phyloP scores from a whole-genome alignment of 805 yeast species.

The Wickerhamomyces canadensis region DNA sequence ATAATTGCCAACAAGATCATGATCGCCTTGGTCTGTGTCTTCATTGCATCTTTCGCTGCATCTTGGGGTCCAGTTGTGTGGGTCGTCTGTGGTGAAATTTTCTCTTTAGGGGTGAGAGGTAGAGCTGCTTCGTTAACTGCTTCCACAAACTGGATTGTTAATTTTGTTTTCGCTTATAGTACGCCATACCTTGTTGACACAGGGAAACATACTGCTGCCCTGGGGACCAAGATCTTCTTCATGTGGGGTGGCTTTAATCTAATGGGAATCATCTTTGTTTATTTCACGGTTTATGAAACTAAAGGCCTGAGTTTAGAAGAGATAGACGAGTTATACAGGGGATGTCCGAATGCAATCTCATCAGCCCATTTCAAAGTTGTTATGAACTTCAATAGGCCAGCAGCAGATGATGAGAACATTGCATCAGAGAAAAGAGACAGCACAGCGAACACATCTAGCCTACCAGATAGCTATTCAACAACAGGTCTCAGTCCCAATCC shows the following conservation, averaged over 20 bases:
- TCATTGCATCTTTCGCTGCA: conserved; percentile 72
- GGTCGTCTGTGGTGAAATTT: conserved; percentile 65
- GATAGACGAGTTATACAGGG: conserved; percentile 66
- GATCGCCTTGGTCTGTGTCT: conserved; percentile 62
- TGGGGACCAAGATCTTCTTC: conserved; percentile 71
- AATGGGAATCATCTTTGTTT: conserved; percentile 53
- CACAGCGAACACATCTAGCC: conserved; percentile 5
- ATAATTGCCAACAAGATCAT: conserved; percentile 46
- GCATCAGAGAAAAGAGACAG: conserved; percentile 2
- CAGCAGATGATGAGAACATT: background rate
- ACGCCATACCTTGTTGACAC: conserved; percentile 74
- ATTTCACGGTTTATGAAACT: conserved; percentile 71
- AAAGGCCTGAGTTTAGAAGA: conserved; percentile 77
- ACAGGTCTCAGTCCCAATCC: background rate
- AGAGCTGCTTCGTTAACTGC: conserved; percentile 72
- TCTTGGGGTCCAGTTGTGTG: conserved; percentile 83
- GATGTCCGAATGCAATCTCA: conserved; percentile 48
- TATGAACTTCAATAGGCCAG: conserved; percentile 3
- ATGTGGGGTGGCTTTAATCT: conserved; percentile 74
- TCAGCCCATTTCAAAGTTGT: conserved; percentile 38
- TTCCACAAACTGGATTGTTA: conserved; percentile 76
- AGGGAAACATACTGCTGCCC: conserved; percentile 59
- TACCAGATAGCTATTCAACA: conserved; percentile 1
- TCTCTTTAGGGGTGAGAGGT: conserved; percentile 68
- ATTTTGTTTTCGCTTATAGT: conserved; percentile 66